phyloP scores from a whole-genome alignment of 73 alveolate genomes.

The Paramecium pentaurelia region DNA sequence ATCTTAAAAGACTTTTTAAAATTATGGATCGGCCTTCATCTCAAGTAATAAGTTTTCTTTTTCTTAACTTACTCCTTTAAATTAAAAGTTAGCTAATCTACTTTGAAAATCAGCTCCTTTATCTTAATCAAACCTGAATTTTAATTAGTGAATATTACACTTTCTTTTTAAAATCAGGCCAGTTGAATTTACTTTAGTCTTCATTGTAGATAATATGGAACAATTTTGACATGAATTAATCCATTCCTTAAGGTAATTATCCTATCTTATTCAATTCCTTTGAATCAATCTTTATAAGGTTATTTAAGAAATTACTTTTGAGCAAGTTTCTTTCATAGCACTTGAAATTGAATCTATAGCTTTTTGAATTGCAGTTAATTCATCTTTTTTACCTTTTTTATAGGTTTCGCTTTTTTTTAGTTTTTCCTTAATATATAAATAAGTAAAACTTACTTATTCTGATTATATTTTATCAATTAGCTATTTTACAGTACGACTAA shows the following conservation, averaged over 20 bases:
- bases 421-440: neutral
- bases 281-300: neutral
- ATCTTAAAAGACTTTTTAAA: neutral
- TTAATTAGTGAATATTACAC: neutral
- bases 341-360: slow-evolving; percentile 45
- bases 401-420: slow-evolving; percentile 13
- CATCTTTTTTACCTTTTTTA: slow-evolving; percentile 42
- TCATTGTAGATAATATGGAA: slow-evolving; percentile 34
- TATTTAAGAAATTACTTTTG: neutral
- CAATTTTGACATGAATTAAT: neutral
- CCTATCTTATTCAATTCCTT: neutral
- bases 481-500: neutral
- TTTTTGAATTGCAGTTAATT: slow-evolving; percentile 27
- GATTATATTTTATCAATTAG: neutral
- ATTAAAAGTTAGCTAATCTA: slow-evolving; percentile 30
- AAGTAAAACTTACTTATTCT: neutral
- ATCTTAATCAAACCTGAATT: neutral
- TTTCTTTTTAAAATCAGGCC: neutral
- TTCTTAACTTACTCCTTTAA: neutral
- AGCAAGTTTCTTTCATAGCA: slow-evolving; percentile 44
- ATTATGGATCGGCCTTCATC: slow-evolving; percentile 34
- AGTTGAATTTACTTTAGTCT: neutral
- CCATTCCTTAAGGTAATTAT: slow-evolving; percentile 27
- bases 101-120: slow-evolving; percentile 29
- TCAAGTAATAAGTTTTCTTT: slow-evolving; percentile 2